Conservation (phyloP, 495 filamentous ascomycete species). For the Lasiosphaeria hispida region DNA sequence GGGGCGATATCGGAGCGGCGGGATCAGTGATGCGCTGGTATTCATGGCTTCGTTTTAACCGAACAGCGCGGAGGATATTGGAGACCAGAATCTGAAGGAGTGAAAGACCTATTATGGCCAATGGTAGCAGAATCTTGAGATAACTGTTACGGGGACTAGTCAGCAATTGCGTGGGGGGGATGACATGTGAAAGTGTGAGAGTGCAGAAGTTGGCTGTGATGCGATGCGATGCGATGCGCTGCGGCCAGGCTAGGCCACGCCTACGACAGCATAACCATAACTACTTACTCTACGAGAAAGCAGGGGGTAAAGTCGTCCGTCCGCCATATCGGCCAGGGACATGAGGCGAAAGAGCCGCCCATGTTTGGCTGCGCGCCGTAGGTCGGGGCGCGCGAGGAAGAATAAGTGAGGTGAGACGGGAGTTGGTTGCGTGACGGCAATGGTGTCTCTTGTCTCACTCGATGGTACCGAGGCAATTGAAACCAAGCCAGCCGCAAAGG, state of each 20-base stretch:
- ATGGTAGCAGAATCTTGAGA: conserved; percentile 78
- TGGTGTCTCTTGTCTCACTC: too few relatives aligned
- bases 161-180: conserved; percentile 15
- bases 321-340: conserved; percentile 77
- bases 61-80: conserved; percentile 45
- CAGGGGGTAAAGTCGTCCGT: conserved; percentile 85
- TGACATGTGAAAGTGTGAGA: background rate
- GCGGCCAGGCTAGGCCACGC: background rate
- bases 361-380: conserved; percentile 27
- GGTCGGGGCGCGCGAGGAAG: conserved; percentile 15
- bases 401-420: too few relatives aligned
- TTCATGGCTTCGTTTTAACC: conserved; percentile 43
- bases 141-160: conserved; percentile 55
- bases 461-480: too few relatives aligned
- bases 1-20: conserved; percentile 38
- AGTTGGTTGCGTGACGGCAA: background rate
- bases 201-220: background rate
- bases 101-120: conserved; percentile 67
- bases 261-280: conserved; percentile 1
- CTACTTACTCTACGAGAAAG: conserved; percentile 80
- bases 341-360: conserved; percentile 60
- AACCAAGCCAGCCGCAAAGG: too few relatives aligned
- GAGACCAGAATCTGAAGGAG: conserved; percentile 61
- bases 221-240: background rate
- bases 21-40: conserved; percentile 50